A percentile compares a stretch with the other conserved stretches of the same genome.
phyloP scores from a whole-genome alignment of 805 yeast species.

The Metschnikowia vanudenii region DNA sequence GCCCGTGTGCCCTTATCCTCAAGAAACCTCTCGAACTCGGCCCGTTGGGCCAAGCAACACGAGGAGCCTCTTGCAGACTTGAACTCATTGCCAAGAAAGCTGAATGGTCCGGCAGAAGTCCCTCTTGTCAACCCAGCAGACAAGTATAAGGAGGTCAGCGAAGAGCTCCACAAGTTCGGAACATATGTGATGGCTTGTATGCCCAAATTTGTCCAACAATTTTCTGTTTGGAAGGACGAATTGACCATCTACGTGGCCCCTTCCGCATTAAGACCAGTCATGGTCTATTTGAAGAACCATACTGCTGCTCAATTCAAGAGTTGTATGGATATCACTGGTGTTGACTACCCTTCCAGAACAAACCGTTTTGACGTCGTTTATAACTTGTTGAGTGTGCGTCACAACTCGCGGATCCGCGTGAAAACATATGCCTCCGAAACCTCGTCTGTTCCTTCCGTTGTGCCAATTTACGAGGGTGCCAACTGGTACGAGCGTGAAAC shows the following conservation, averaged over 20 bases:
- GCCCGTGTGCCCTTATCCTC: slow-evolving; percentile 6
- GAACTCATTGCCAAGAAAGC: slow-evolving; percentile 38
- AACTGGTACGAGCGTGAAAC: slow-evolving; percentile 93
- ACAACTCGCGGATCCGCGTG: slow-evolving; percentile 83
- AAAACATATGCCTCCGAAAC: slow-evolving; percentile 86
- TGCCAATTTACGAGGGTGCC: slow-evolving; percentile 72
- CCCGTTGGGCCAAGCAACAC: slow-evolving; percentile 10
- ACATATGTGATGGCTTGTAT: slow-evolving; percentile 70
- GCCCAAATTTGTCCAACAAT: slow-evolving; percentile 81
- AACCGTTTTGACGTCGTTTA: slow-evolving; percentile 87
- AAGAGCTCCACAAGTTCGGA: slow-evolving; percentile 79
- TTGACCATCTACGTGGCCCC: slow-evolving; percentile 75
- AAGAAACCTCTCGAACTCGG: slow-evolving; percentile 7
- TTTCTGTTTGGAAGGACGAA: slow-evolving; percentile 90
- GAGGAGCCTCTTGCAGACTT: slow-evolving; percentile 36
- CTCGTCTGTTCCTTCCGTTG: slow-evolving; percentile 75
- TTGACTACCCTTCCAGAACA: slow-evolving; percentile 78
- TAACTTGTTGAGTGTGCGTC: slow-evolving; percentile 75
- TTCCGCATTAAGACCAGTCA: slow-evolving; percentile 66
- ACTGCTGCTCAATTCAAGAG: slow-evolving; percentile 78
- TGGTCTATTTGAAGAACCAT: slow-evolving; percentile 70
- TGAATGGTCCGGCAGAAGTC: slow-evolving; percentile 31
- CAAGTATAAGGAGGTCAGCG: slow-evolving; percentile 60
- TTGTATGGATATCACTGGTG: slow-evolving; percentile 81
- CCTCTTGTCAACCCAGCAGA: slow-evolving; percentile 78